phyloP scores from a whole-genome alignment of 352 stramenopile genomes.

The Phytopythium vexans region DNA sequence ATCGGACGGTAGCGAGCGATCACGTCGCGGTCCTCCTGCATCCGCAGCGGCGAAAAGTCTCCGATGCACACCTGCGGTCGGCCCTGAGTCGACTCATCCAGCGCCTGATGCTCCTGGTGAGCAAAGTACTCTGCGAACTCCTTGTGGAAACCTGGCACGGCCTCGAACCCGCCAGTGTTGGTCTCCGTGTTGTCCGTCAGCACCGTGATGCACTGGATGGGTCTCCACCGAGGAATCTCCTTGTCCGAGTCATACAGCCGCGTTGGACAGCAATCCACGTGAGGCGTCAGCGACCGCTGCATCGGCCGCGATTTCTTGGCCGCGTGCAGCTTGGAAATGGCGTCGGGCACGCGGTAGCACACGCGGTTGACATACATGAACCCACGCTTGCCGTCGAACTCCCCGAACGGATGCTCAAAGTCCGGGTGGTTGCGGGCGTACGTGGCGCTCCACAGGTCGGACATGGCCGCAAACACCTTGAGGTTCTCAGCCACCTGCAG shows the following conservation, averaged over 20 bases:
- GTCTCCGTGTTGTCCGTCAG: slow-evolving; percentile 64
- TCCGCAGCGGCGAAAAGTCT: slow-evolving; percentile 84
- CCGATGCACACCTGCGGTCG: slow-evolving; percentile 80
- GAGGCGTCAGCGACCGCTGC: slow-evolving; percentile 84
- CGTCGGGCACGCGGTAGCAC: slow-evolving; percentile 74
- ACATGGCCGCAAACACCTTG: slow-evolving; percentile 76
- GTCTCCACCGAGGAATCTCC: slow-evolving; percentile 73
- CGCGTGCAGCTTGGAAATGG: slow-evolving; percentile 55
- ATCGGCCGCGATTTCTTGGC: slow-evolving; percentile 73
- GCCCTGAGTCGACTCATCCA: slow-evolving; percentile 10
- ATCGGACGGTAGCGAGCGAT: slow-evolving; percentile 75
- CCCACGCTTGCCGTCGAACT: slow-evolving; percentile 63
- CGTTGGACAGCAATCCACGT: slow-evolving; percentile 86
- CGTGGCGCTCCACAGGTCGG: slow-evolving; percentile 74
- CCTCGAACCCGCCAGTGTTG: slow-evolving; percentile 86
- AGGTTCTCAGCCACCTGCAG: slow-evolving; percentile 70
- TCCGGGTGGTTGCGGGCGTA: slow-evolving; percentile 59
- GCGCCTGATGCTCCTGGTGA: slow-evolving; percentile 9
- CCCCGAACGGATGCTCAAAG: slow-evolving; percentile 69
- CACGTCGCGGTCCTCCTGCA: slow-evolving; percentile 76
- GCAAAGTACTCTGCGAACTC: slow-evolving; percentile 72
- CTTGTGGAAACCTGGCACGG: slow-evolving; percentile 82
- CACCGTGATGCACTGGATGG: slow-evolving; percentile 88
- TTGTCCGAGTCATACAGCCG: slow-evolving; percentile 71
- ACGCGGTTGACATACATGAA: slow-evolving; percentile 90